Base-by-base conservation (phyloP, 116 monocot species). In the Phalaenopsis hybrid region DNA sequence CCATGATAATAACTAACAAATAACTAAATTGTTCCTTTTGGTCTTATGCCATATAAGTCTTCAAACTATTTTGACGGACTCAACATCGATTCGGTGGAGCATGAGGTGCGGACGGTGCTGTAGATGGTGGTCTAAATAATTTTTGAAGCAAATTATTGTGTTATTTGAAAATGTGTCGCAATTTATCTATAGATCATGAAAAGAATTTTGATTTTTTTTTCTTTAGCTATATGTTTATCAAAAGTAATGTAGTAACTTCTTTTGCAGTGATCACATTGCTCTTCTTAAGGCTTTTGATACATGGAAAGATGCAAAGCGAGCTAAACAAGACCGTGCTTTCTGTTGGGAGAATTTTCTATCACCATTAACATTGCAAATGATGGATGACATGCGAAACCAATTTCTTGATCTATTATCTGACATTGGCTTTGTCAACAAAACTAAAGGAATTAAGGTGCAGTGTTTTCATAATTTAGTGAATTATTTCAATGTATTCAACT, bases 261-360 rank as follows among this genome's bases (percentile, higher is more conserved):
- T 72, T 72, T 72, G 34, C 86, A 95, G 93, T 86, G 93, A 93
- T 85, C 95, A 95, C 77, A 90, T 95, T 83, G 93, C 95, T 76
- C 87, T 95, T 80, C 70, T 93, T 46, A 91, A 93, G 67, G 91
- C 93, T 49, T 95, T 92, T 83, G 90, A 89, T 79, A 83, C 90
- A 76, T 97, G 97, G 97, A 94, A 84, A 79, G 88, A 86, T 82
- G 97, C 92, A 63, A 97, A 90, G 77, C 82, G 87, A 18, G 91
- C 68, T 86, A 90, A 89, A 76, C 83, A 89, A 79, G 97, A 92
- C 25, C 94, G 88, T 34, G 76, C 89, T 75, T 97, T 97, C 75
- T 97, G 97, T 83, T 97, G 97, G 97, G 91, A 97, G 72, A 92
- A 94, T 85, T 97, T 90, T 83, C 86, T 94, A 41, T 97, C 94